These are phyloP conservation scores for Amesomyces nigricolor DNA, from an alignment of 2,329 filamentous ascomycete species.

Conservation along the genomic window DNA sequence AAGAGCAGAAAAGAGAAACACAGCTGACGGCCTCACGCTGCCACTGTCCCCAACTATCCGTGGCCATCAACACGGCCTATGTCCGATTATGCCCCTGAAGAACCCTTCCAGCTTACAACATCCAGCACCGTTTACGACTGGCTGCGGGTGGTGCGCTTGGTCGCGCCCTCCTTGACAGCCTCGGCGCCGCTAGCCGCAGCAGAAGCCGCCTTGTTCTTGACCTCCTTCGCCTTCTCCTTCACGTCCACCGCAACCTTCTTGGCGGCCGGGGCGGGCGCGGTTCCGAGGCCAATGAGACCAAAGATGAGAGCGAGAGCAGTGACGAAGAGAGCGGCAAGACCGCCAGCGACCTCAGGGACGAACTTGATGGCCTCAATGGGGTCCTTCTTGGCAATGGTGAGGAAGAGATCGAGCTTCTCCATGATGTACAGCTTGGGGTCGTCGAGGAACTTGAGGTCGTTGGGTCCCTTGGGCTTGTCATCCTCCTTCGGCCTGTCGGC, in stretches of 20 bases:
- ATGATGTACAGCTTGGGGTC: constrained; percentile 82
- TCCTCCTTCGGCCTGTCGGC: constrained; percentile 71
- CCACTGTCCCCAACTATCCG: not conserved
- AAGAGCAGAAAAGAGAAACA: constrained; percentile 20
- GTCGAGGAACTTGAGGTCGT: constrained; percentile 80
- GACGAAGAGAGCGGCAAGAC: constrained; percentile 66
- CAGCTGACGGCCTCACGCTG: constrained; percentile 3
- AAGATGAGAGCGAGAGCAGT: constrained; percentile 52
- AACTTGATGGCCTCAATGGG: constrained; percentile 80
- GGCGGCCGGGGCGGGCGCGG: constrained; percentile 60
- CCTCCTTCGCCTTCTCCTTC: constrained; percentile 68
- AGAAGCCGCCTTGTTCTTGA: constrained; percentile 66
- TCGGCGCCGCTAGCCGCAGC: constrained; percentile 59
- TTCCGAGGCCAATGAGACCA: constrained; percentile 53
- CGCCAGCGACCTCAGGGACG: constrained; percentile 85
- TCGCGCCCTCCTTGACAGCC: constrained; percentile 68
- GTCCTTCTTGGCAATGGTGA: constrained; percentile 74
- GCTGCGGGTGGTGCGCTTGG: constrained; percentile 55
- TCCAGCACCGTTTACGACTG: constrained; percentile 38
- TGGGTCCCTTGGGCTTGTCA: constrained; percentile 60
- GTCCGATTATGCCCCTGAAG: constrained; percentile 6
- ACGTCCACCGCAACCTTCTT: constrained; percentile 64
- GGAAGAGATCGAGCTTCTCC: constrained; percentile 90
- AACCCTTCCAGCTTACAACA: constrained; percentile 1
- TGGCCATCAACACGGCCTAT: not conserved